These are phyloP conservation scores for Starmerella tilneyi DNA, from an alignment of 805 yeast genomes.

Conservation along the genomic window DNA sequence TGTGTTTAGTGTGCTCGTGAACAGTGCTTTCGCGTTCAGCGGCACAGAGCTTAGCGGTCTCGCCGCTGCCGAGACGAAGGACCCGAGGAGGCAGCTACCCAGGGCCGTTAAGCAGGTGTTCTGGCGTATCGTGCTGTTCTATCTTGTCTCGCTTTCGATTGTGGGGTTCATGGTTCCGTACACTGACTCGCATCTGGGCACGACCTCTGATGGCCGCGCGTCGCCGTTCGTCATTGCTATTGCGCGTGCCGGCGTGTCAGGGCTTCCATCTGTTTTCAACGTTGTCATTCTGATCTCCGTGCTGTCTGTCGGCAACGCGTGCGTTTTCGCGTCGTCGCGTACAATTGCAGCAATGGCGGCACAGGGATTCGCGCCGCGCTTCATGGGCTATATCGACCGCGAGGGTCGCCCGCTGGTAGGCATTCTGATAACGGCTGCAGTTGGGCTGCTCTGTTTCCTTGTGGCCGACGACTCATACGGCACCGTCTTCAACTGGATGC, in stretches of 20 bases:
- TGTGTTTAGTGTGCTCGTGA: conserved; percentile 57
- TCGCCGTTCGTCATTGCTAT: conserved; percentile 71
- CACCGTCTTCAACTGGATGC: conserved; percentile 58
- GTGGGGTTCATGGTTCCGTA: conserved; percentile 68
- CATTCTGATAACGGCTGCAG: conserved; percentile 36
- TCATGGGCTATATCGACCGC: conserved; percentile 60
- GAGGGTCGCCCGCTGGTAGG: conserved; percentile 71
- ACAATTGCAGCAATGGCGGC: conserved; percentile 58
- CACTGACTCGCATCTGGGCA: conserved; percentile 41
- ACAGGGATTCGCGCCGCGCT: conserved; percentile 52
- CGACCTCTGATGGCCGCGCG: conserved; percentile 49
- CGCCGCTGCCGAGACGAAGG: conserved; percentile 65
- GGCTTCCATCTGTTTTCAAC: conserved; percentile 59
- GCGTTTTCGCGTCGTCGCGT: conserved; percentile 61
- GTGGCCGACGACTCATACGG: conserved; percentile 47
- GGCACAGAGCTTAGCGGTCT: conserved; percentile 67
- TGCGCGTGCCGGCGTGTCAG: conserved; percentile 52
- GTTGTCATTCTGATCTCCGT: conserved; percentile 60
- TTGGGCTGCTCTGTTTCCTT: conserved; percentile 52
- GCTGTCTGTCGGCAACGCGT: conserved; percentile 62
- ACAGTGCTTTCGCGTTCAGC: conserved; percentile 70
- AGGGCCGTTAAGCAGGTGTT: conserved; percentile 71
- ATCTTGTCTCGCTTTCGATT: conserved; percentile 47
- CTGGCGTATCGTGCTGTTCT: conserved; percentile 68
- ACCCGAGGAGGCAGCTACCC: conserved; percentile 60